Percentiles rank a stretch among this genome's conserved stretches.
phyloP scores from a whole-genome alignment of 164 flowering plant genomes.

The Aristolochia contorta region DNA sequence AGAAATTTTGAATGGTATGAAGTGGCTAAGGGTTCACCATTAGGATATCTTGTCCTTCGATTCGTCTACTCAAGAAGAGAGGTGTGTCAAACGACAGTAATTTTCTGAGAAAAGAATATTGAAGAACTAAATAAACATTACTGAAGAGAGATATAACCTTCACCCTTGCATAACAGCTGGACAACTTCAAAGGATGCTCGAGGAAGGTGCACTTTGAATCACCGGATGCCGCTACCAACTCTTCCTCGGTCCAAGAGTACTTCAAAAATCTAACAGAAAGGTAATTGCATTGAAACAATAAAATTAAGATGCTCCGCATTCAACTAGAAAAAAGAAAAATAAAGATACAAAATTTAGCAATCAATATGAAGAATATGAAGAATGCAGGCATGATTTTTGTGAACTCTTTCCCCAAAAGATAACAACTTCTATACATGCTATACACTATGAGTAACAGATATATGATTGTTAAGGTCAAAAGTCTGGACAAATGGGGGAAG shows the following conservation, averaged over 20 bases:
- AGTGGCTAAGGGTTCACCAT: conserved; percentile 66
- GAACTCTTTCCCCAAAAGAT: too few relatives aligned
- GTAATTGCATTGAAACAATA: background rate
- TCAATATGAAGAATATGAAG: too few relatives aligned
- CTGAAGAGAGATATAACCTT: conserved; percentile 20
- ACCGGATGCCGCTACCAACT: conserved; percentile 46
- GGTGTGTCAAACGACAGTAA: background rate
- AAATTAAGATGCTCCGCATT: background rate
- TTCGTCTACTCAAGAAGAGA: conserved; percentile 27
- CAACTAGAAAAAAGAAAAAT: too few relatives aligned
- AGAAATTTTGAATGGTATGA: conserved; percentile 60
- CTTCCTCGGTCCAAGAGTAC: conserved; percentile 42
- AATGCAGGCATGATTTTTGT: too few relatives aligned
- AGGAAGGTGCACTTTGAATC: conserved; percentile 17
- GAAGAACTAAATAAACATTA: background rate
- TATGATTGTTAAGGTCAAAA: too few relatives aligned
- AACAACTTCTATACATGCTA: too few relatives aligned
- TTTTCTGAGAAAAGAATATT: background rate
- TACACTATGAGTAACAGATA: too few relatives aligned
- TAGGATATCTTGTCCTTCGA: conserved; percentile 25
- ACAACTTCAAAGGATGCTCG: conserved; percentile 44
- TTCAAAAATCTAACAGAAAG: conserved; percentile 19
- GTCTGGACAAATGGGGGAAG: too few relatives aligned
- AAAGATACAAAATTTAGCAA: too few relatives aligned
- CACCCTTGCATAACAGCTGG: conserved; percentile 47